Evolutionary conservation across 148 eudicot genomes (phyloP).

Genomic region (Rhododendron vialii): DNA sequence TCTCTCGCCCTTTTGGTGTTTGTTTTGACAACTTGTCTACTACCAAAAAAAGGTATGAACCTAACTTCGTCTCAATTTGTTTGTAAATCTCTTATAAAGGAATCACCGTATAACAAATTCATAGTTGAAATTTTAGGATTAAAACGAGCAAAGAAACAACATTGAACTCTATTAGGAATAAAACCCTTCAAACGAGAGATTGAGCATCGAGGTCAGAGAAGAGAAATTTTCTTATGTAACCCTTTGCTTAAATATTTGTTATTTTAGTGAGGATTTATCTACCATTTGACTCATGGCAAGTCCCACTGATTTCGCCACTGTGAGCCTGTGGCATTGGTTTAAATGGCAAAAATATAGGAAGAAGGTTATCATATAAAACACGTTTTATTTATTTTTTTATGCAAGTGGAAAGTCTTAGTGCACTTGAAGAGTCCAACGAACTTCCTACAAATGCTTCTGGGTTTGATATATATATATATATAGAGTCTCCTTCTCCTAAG

Average conservation of each 20-base stretch:
- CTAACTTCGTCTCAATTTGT: neutral
- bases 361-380: neutral
- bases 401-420: too few species aligned
- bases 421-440: too few species aligned
- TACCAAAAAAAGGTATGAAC: too few species aligned
- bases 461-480: too few species aligned
- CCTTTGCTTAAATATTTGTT: too few species aligned
- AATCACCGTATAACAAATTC: neutral
- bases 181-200: neutral
- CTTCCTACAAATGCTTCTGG: too few species aligned
- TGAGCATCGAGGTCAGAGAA: neutral
- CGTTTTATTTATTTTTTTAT: too few species aligned
- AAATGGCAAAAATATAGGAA: neutral
- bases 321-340: neutral
- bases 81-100: neutral
- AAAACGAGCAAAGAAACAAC: too few species aligned
- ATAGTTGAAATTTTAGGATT: too few species aligned
- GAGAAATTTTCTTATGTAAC: neutral
- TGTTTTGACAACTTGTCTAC: too few species aligned
- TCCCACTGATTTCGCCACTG: neutral
- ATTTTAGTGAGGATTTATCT: neutral
- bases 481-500: too few species aligned
- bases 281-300: neutral
- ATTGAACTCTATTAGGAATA: neutral
- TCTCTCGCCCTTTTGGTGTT: too few species aligned